Conservation (phyloP, 345 rosid genomes). For the Gossypium thurberi region DNA sequence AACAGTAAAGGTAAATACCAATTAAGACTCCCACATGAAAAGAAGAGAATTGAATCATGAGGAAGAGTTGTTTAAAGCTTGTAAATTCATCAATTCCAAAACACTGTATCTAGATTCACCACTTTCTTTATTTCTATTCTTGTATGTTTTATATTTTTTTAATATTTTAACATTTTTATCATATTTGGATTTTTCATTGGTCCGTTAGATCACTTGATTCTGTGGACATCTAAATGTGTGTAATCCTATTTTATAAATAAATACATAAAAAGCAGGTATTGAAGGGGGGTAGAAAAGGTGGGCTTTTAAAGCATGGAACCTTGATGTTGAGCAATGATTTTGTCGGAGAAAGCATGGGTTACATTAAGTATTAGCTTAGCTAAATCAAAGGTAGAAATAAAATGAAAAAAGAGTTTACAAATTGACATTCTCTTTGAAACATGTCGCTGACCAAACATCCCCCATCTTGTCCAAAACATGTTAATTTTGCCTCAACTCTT, state of each 20-base stretch:
- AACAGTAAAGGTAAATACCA: constrained; percentile 30
- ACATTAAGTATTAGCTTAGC: constrained; percentile 20
- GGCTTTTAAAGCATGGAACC: constrained; percentile 25
- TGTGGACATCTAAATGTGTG: no score
- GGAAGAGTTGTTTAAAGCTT: constrained; percentile 24
- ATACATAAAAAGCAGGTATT: not conserved
- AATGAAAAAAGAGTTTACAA: not conserved
- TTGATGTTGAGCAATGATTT: constrained; percentile 38
- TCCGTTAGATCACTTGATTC: no score
- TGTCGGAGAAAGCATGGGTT: constrained; percentile 30
- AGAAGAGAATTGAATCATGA: constrained; percentile 51
- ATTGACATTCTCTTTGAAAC: constrained; percentile 21
- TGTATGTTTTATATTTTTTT: no score
- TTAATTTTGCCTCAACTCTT: not conserved
- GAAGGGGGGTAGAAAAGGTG: constrained; percentile 22
- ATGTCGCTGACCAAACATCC: constrained; percentile 15
- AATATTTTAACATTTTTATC: no score
- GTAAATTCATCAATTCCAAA: constrained; percentile 10
- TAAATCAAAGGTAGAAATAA: not conserved
- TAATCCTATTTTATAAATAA: no score
- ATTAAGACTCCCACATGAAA: constrained; percentile 32
- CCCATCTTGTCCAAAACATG: not conserved
- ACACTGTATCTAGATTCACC: constrained; percentile 1
- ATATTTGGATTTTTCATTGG: no score
- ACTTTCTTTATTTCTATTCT: not conserved